These are phyloP conservation scores for Colletotrichum cereale DNA, from an alignment of 2,329 filamentous ascomycete species.

Conservation along the genomic window DNA sequence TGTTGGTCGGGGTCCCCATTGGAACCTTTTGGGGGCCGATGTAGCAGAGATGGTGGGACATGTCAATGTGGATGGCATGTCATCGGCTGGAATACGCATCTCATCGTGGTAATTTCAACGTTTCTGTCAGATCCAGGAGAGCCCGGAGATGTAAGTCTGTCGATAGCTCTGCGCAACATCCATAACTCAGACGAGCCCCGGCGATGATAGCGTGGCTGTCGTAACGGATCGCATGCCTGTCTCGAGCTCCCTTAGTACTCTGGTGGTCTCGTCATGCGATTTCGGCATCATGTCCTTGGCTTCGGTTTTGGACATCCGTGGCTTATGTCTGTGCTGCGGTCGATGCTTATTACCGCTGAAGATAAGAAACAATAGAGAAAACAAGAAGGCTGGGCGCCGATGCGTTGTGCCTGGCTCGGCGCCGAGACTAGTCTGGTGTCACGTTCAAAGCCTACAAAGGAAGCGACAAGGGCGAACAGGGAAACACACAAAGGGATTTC, in stretches of 20 bases:
- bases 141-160: neutral
- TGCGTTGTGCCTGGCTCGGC: neutral
- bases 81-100: neutral
- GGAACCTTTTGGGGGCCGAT: neutral
- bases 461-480: neutral
- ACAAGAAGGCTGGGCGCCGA: neutral
- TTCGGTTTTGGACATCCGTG: neutral
- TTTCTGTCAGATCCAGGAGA: slow-evolving; percentile 23
- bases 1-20: neutral
- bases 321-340: neutral
- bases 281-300: neutral
- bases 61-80: neutral
- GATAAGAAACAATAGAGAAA: neutral
- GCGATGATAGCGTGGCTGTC: neutral
- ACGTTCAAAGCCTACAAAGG: neutral
- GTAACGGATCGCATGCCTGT: neutral
- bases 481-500: neutral
- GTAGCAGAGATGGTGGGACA: neutral
- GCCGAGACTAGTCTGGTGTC: neutral
- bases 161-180: neutral
- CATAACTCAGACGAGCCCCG: neutral
- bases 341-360: neutral
- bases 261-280: too few relatives aligned
- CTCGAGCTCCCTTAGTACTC: too few relatives aligned
- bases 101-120: neutral